Conservation (phyloP, 2,329 filamentous ascomycete species). For the Sclerotinia borealis region DNA sequence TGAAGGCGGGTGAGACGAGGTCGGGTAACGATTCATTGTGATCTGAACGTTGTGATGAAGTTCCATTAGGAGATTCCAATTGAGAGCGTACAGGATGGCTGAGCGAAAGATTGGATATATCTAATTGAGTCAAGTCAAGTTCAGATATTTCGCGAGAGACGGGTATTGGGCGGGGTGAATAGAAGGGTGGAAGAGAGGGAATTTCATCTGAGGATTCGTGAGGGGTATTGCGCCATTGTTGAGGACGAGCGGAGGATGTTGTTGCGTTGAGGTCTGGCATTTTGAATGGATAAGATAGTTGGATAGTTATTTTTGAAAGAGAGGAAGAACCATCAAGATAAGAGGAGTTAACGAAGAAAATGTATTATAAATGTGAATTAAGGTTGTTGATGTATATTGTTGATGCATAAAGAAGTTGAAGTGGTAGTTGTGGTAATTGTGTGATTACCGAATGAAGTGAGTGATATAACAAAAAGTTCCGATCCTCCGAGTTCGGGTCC, state of each 20-base stretch:
- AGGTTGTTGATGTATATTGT: background rate
- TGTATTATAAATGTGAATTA: background rate
- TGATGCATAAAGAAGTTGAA: background rate
- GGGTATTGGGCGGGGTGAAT: slow-evolving; percentile 33
- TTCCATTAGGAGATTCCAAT: slow-evolving; percentile 11
- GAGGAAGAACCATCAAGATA: background rate
- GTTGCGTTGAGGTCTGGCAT: slow-evolving; percentile 18
- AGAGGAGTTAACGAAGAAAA: background rate
- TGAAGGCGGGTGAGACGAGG: slow-evolving; percentile 81
- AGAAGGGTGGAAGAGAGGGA: slow-evolving; percentile 31
- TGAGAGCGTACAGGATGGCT: slow-evolving; percentile 10
- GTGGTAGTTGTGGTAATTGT: background rate
- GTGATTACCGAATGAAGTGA: background rate
- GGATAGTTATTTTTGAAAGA: background rate
- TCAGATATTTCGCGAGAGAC: slow-evolving; percentile 32
- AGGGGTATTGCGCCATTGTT: slow-evolving; percentile 15
- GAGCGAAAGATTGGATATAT: slow-evolving; percentile 13
- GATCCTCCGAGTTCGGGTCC: background rate
- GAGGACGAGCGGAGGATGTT: slow-evolving; percentile 7
- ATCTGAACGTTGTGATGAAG: background rate
- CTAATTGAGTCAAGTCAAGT: slow-evolving; percentile 28
- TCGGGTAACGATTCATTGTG: slow-evolving; percentile 24
- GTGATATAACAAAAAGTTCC: background rate
- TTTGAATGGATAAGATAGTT: no score
- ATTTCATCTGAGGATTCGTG: slow-evolving; percentile 23